Conservation (phyloP, 305 asterid genomes). For the Salvia sclarea region DNA sequence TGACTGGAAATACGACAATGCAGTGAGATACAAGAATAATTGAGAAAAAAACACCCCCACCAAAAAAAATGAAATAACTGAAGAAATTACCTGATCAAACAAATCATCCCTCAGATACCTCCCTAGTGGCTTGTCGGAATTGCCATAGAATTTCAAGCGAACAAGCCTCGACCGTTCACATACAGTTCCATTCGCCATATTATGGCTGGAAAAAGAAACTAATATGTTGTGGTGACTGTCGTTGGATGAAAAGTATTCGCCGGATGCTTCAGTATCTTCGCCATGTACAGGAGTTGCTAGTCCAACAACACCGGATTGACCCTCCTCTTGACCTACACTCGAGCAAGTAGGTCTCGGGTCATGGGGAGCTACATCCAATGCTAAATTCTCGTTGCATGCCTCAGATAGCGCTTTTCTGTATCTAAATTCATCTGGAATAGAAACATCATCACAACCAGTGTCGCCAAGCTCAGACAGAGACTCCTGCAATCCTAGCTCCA, state of each 20-base stretch:
- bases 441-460: conserved; percentile 34
- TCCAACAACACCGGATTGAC: conserved; percentile 46
- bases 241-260: conserved; percentile 51
- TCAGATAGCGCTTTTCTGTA: conserved; percentile 43
- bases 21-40: conserved; percentile 9
- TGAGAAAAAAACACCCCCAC: neutral
- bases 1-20: conserved; percentile 52
- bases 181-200: conserved; percentile 62
- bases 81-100: conserved; percentile 68
- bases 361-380: conserved; percentile 31
- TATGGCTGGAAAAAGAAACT: conserved; percentile 87
- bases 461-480: conserved; percentile 50
- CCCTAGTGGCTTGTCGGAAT: conserved; percentile 92
- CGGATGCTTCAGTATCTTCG: conserved; percentile 43
- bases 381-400: conserved; percentile 45
- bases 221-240: conserved; percentile 74
- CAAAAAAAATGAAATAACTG: neutral
- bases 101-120: conserved; percentile 83
- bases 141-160: conserved; percentile 76
- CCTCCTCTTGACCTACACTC: conserved; percentile 41
- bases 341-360: conserved; percentile 27
- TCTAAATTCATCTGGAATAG: conserved; percentile 41
- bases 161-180: conserved; percentile 84
- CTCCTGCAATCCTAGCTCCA: conserved; percentile 56
- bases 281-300: conserved; percentile 33